Evolutionary conservation across 305 asterid species (phyloP).

Genomic region (Ilex paraguariensis): DNA sequence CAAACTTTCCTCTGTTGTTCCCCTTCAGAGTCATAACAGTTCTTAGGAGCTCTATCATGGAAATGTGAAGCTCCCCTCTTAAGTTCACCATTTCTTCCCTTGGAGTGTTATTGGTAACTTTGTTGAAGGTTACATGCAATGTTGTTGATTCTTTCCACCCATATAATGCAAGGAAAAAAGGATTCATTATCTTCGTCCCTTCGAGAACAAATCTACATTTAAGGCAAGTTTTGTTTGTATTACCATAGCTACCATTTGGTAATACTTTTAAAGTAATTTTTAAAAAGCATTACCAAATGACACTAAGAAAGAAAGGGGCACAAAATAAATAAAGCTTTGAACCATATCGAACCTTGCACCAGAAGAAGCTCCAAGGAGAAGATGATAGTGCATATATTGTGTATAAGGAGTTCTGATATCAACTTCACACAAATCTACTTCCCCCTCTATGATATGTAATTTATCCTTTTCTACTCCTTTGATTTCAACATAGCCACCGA

Average conservation of each 20-base stretch:
- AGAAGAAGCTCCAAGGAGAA: conserved; percentile 44
- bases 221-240: too few species aligned
- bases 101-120: conserved; percentile 14
- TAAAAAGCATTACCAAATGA: too few species aligned
- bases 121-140: conserved; percentile 30
- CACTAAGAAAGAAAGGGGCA: too few species aligned
- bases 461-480: conserved; percentile 33
- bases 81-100: conserved; percentile 16
- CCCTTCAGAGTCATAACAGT: conserved; percentile 27
- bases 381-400: conserved; percentile 49
- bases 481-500: conserved; percentile 33
- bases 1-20: conserved; percentile 19
- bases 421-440: conserved; percentile 36
- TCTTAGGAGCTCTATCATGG: conserved; percentile 34
- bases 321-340: too few species aligned
- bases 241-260: too few species aligned
- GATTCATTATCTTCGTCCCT: conserved; percentile 49
- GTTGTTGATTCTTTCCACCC: conserved; percentile 48
- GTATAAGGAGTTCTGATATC: conserved; percentile 48
- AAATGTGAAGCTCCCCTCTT: conserved; percentile 40
- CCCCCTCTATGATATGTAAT: conserved; percentile 37
- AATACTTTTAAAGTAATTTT: too few species aligned
- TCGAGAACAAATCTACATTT: conserved; percentile 40
- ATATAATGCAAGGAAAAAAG: conserved; percentile 29
- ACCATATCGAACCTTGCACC: conserved; percentile 39